Evolutionary conservation across 1,139 yeast genomes (phyloP), one percentile per base, ranked within the genome.

Genomic region (Pichia cactophila): DNA sequence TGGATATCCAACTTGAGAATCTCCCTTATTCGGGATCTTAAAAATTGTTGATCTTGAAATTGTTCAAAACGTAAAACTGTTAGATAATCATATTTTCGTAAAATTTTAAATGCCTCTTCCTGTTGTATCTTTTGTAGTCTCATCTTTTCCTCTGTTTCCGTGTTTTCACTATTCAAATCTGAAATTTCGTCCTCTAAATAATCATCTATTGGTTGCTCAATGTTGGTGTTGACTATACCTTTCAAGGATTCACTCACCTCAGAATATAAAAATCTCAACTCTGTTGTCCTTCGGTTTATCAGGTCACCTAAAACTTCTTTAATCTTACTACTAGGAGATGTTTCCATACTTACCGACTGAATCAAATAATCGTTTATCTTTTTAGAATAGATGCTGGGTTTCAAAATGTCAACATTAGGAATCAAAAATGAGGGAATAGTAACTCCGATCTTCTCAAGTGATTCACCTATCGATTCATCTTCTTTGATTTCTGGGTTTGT

Each of bases 1-100:
- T 69, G 61, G 37, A 83, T 56, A 33, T 62, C 66, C 50, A 79
- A 65, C 3, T 65, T 64, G 51, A 81, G 78, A 47, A 86, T 83
- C 46, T 70, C 71, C 53, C 75, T 76, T 47, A 86, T 85, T 59
- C 78, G 72, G 35, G 64, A 64, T 48, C 94, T 69, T 41, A 85
- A 61, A n/a, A 78, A 61, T 23, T 64, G 66, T 56, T 81, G 80
- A 58, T 78, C 75, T 45, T 71, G 69, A 55, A 77, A 76, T 55
- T 80, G 83, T 26, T 72, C 73, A 43, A 71, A 65, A 1, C 78
- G 65, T 17, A 58, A 67, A 66, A 46, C 66, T 52, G 67, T 67
- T 50, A 64, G 57, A 40, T 65, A 57, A 33, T 62, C 65, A 48
- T 58, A 61, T 33, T 45, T 53, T 1, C 48, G 56, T 48, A 53